Evolutionary conservation across 768 basidiomycete species (phyloP).

Genomic region (Leucocoprinus sp.): DNA sequence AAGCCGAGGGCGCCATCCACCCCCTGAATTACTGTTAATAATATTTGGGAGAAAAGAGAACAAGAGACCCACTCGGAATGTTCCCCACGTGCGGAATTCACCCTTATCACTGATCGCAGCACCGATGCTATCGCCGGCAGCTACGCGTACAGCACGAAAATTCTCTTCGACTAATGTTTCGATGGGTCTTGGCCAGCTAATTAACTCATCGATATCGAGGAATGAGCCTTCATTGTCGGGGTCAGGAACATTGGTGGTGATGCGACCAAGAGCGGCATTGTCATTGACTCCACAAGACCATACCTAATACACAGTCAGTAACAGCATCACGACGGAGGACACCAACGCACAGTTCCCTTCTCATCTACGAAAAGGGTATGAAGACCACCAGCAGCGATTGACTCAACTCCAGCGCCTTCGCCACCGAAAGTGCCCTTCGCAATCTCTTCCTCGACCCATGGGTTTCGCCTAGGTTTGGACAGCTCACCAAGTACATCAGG

Average conservation of each 20-base stretch:
- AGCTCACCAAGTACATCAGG: slow-evolving; percentile 64
- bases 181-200: slow-evolving; percentile 55
- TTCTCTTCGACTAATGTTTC: slow-evolving; percentile 64
- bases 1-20: slow-evolving; percentile 85
- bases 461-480: slow-evolving; percentile 66
- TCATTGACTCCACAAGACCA: slow-evolving; percentile 88
- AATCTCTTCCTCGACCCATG: slow-evolving; percentile 72
- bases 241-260: slow-evolving; percentile 54
- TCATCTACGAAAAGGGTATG: slow-evolving; percentile 88
- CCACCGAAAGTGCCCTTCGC: slow-evolving; percentile 63
- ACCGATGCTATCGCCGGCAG: slow-evolving; percentile 82
- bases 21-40: slow-evolving; percentile 31
- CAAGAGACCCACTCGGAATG: slow-evolving; percentile 64
- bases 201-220: slow-evolving; percentile 47
- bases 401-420: slow-evolving; percentile 72
- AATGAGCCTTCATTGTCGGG: slow-evolving; percentile 52
- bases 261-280: slow-evolving; percentile 78
- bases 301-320: slow-evolving; percentile 36
- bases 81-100: slow-evolving; percentile 80
- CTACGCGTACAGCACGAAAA: slow-evolving; percentile 78
- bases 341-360: slow-evolving; percentile 69
- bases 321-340: slow-evolving; percentile 2
- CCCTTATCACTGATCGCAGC: slow-evolving; percentile 77
- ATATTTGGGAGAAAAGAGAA: slow-evolving; percentile 1
- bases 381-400: slow-evolving; percentile 76